A percentile compares a stretch with the other conserved stretches of the same genome.
These are phyloP conservation scores for Aaosphaeria pasadenensis DNA, from an alignment of 2,329 filamentous ascomycete genomes.

Conservation along the genomic window DNA sequence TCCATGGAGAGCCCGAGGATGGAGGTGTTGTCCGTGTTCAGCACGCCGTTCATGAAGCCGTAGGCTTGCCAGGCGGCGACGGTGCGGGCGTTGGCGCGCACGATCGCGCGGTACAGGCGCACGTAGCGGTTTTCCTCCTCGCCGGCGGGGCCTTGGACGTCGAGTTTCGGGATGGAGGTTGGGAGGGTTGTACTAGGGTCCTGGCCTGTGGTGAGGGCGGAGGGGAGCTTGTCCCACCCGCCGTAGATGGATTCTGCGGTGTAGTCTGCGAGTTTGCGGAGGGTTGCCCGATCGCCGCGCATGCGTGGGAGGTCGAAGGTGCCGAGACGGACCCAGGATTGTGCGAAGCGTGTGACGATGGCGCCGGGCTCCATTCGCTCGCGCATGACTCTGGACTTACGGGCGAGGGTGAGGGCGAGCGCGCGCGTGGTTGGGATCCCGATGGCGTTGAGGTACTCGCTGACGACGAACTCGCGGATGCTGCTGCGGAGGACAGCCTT, in stretches of 20 bases:
- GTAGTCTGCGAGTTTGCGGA: conserved; percentile 75
- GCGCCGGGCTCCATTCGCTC: conserved; percentile 86
- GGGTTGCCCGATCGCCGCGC: conserved; percentile 71
- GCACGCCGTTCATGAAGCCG: conserved; percentile 97
- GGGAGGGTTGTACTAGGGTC: conserved; percentile 48
- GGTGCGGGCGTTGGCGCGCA: conserved; percentile 77
- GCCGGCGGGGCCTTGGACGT: conserved; percentile 65
- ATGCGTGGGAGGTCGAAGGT: conserved; percentile 90
- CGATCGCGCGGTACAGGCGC: conserved; percentile 82
- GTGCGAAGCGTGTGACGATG: conserved; percentile 87
- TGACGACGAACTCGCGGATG: conserved; percentile 91
- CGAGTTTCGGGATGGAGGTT: conserved; percentile 52
- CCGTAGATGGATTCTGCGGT: conserved; percentile 82
- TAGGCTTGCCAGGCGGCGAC: conserved; percentile 97
- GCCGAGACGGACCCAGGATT: conserved; percentile 89
- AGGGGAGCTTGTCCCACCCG: conserved; percentile 83
- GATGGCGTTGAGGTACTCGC: conserved; percentile 82
- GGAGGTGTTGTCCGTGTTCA: conserved; percentile 98
- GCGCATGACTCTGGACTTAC: conserved; percentile 68
- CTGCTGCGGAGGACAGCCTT: conserved; percentile 90
- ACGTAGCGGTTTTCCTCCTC: conserved; percentile 81
- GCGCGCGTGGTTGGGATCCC: conserved; percentile 84
- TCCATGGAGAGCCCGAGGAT: conserved; percentile 86
- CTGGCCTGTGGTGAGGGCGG: conserved; percentile 42
- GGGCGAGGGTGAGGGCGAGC: conserved; percentile 74